A percentile compares a stretch with the other conserved stretches of the same genome.
Conservation (phyloP, 2,329 filamentous ascomycete species). For the Colletotrichum graminicola region DNA sequence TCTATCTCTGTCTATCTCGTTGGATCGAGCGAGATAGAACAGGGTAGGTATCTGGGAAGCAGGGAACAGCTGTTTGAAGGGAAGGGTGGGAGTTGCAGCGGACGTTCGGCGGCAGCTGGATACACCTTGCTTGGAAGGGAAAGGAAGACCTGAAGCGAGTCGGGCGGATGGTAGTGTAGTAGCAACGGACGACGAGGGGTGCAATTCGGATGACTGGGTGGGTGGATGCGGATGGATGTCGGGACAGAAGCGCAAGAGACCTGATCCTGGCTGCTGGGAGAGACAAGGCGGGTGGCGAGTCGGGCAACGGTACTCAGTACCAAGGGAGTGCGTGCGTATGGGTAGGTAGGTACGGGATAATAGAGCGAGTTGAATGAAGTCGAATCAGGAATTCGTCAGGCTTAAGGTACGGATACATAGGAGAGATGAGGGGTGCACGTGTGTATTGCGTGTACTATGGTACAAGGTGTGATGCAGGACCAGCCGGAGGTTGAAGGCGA, state of each 20-base stretch:
- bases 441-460: not conserved
- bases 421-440: not conserved
- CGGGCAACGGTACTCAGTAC: conserved; percentile 4
- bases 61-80: conserved; percentile 36
- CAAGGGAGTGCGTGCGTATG: not conserved
- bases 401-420: not conserved
- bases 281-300: conserved; percentile 26
- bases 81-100: conserved; percentile 32
- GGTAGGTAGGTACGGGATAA: not conserved
- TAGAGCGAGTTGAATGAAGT: not conserved
- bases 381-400: conserved; percentile 16
- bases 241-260: conserved; percentile 27
- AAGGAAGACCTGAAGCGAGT: conserved; percentile 17
- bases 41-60: conserved; percentile 4
- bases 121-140: conserved; percentile 28
- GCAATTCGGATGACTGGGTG: conserved; percentile 39
- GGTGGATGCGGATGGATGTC: conserved; percentile 33
- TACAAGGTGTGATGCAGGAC: conserved; percentile 4
- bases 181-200: conserved; percentile 31
- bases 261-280: conserved; percentile 20
- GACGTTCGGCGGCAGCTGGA: conserved; percentile 25
- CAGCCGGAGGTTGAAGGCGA: conserved; percentile 10
- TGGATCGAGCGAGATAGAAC: conserved; percentile 14
- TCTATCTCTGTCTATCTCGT: conserved; percentile 6
- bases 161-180: conserved; percentile 37